These are phyloP conservation scores for Globisporangium lucens DNA, from an alignment of 352 stramenopile species.

Conservation along the genomic window DNA sequence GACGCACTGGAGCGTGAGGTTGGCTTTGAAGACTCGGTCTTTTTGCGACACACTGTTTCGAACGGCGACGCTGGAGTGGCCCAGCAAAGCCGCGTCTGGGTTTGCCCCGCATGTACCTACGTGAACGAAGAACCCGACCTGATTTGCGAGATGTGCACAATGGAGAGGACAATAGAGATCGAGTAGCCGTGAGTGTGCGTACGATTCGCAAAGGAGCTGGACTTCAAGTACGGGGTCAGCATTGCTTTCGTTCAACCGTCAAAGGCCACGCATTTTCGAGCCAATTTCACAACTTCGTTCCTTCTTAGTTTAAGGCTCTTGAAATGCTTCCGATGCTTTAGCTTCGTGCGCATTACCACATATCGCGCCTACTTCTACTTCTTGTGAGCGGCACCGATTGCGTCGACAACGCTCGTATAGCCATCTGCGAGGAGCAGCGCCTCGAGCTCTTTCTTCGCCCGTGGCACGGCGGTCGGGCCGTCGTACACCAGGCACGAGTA, in stretches of 20 bases:
- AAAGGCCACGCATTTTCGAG: background rate
- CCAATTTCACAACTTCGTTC: background rate
- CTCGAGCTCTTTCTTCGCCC: constrained; percentile 88
- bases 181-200: constrained; percentile 19
- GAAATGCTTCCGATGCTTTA: background rate
- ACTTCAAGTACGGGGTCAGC: background rate
- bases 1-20: constrained; percentile 57
- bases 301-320: background rate
- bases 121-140: constrained; percentile 62
- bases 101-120: constrained; percentile 68
- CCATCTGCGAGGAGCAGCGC: constrained; percentile 80
- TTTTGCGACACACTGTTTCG: constrained; percentile 32
- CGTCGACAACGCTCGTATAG: constrained; percentile 77
- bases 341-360: background rate
- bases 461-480: constrained; percentile 80
- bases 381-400: constrained; percentile 82
- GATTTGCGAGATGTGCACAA: constrained; percentile 71
- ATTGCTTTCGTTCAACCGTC: background rate
- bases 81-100: constrained; percentile 49
- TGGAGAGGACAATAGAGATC: constrained; percentile 35
- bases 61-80: constrained; percentile 19
- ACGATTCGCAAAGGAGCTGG: background rate
- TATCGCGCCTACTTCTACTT: constrained; percentile 18
- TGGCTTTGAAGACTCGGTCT: constrained; percentile 72
- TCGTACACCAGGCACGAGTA: constrained; percentile 94